Base-by-base conservation (phyloP, 2,329 filamentous ascomycete species). In the Rhytidhysteron rufulum region DNA sequence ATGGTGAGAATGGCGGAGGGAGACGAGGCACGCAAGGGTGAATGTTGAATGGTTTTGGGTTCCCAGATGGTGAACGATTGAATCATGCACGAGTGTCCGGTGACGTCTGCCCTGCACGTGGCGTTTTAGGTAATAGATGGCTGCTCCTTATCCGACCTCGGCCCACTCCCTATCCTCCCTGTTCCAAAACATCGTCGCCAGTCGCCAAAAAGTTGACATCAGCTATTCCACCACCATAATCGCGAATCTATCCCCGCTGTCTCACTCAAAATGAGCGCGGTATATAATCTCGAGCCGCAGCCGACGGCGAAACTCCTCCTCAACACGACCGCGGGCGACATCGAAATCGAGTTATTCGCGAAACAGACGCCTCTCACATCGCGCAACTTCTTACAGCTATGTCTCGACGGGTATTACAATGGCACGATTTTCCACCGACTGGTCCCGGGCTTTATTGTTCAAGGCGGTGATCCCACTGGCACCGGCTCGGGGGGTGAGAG, bases 311-410 rank as follows among this genome's bases (percentile, higher is more conserved):
- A 93, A 50, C 88, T 87, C 41, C 83, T 96, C 51, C 76, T 98
- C 31, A 85, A 94, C 66, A 98, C 93, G 8, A 95, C 88, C 5
- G 75, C 84, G 33, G 93, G 93, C 66, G 90, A 95, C 58, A 78
- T 98, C 42, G 83, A 86, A 27, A 79, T 98, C 67, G 88, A 95
- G 66, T 82, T 98, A 42, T 98, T 95, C 73, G 90, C 90, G 15
- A 93, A 93, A 61, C 93, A 98, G 68, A 86, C 88, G 1, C 93
- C 93, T 7, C 75, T 96, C 47, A 86, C 93, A 19, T 89, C 85
- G 60, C 88, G 91, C 53, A 97, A 96, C 71, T 98, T 98, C 68
- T 78, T 98, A 27, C 93, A 98, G 66, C 85, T 90, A 58, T 93
- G 88, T 61, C 79, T 96, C 52, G 90, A 98, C 62, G 89, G 89